These are phyloP conservation scores for Colletotrichum musicola DNA, from an alignment of 2,329 filamentous ascomycete genomes.

Conservation along the genomic window DNA sequence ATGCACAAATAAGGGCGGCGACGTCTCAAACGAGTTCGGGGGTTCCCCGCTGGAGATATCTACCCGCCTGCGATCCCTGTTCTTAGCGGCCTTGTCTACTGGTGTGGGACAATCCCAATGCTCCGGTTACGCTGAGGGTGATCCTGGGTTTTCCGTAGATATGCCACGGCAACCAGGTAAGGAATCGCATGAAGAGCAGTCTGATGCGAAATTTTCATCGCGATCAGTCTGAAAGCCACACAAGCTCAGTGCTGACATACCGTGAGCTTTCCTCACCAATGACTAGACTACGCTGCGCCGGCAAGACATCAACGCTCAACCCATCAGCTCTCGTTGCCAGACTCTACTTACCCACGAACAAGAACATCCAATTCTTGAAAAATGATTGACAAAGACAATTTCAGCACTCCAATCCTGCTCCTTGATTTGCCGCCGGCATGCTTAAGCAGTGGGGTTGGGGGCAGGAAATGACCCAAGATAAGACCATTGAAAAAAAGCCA, in stretches of 20 bases:
- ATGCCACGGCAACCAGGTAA: neutral
- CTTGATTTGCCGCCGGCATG: neutral
- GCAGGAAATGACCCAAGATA: conserved; percentile 23
- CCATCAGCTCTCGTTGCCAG: too few relatives aligned
- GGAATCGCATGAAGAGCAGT: too few relatives aligned
- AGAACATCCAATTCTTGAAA: neutral
- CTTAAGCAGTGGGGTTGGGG: neutral
- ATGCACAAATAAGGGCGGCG: conserved; percentile 7
- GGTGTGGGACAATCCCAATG: neutral
- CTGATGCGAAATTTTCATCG: too few relatives aligned
- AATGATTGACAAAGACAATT: neutral
- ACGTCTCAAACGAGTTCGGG: neutral
- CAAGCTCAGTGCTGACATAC: too few relatives aligned
- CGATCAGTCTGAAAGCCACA: too few relatives aligned
- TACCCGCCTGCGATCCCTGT: conserved; percentile 19
- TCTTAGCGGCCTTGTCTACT: neutral
- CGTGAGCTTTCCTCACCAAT: too few relatives aligned
- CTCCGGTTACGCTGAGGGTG: conserved; percentile 19
- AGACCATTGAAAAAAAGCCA: conserved; percentile 24
- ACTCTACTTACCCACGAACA: too few relatives aligned
- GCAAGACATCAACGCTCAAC: too few relatives aligned
- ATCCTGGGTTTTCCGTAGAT: conserved; percentile 1
- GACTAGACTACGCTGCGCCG: too few relatives aligned
- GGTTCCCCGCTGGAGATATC: conserved; percentile 33
- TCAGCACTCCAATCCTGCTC: neutral